Percentiles rank a stretch among this genome's conserved stretches.
Conservation (phyloP, 2,329 filamentous ascomycete genomes). For the Daldinia sp. region DNA sequence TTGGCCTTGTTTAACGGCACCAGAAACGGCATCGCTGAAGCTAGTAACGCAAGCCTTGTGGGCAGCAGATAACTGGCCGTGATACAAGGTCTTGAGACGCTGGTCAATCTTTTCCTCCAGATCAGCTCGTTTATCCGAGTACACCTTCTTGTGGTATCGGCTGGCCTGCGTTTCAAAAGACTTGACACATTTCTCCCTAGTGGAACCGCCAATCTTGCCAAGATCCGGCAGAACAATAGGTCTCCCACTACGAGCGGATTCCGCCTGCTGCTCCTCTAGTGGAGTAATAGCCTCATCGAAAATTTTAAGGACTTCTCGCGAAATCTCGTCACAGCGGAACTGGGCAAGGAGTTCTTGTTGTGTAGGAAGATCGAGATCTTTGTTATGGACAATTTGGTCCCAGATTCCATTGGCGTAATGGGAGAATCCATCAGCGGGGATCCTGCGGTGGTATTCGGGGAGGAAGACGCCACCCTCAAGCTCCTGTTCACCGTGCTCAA, state of each 20-base stretch:
- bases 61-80: slow-evolving; percentile 84
- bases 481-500: slow-evolving; percentile 72
- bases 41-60: slow-evolving; percentile 86
- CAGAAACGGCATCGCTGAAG: slow-evolving; percentile 88
- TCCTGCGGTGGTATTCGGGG: slow-evolving; percentile 92
- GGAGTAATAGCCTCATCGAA: slow-evolving; percentile 87
- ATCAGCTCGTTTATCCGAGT: slow-evolving; percentile 83
- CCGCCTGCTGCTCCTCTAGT: slow-evolving; percentile 85
- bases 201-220: slow-evolving; percentile 74
- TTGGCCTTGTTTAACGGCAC: slow-evolving; percentile 88
- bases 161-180: slow-evolving; percentile 92
- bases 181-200: slow-evolving; percentile 76
- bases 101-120: slow-evolving; percentile 86
- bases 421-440: slow-evolving; percentile 96
- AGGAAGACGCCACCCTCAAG: slow-evolving; percentile 84
- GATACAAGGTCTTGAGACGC: slow-evolving; percentile 87
- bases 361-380: slow-evolving; percentile 94
- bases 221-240: slow-evolving; percentile 77
- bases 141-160: slow-evolving; percentile 96
- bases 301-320: slow-evolving; percentile 81
- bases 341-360: slow-evolving; percentile 97
- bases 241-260: slow-evolving; percentile 76
- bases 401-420: slow-evolving; percentile 93
- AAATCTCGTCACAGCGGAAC: slow-evolving; percentile 97
- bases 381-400: slow-evolving; percentile 99